Conservation (phyloP, 768 basidiomycete genomes). For the Amanita molliuscula region DNA sequence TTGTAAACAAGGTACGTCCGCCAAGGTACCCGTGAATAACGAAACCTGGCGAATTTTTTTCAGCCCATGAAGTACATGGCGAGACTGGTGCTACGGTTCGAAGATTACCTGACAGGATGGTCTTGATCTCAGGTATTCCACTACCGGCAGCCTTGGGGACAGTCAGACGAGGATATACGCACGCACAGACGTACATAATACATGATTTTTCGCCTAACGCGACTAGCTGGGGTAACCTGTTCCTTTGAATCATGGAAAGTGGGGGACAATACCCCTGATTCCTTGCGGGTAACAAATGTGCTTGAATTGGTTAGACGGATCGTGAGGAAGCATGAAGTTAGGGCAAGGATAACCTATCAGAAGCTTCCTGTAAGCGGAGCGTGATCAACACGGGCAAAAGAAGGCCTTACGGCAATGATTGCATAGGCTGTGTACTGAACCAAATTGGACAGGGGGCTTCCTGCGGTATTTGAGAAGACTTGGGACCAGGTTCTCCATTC, state of each 20-base stretch:
- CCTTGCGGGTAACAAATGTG: slow-evolving; percentile 81
- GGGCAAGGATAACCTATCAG: slow-evolving; percentile 59
- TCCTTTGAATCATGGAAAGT: slow-evolving; percentile 22
- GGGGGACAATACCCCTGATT: slow-evolving; percentile 60
- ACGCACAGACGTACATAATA: slow-evolving; percentile 61
- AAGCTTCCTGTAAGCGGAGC: background rate
- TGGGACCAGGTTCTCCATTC: slow-evolving; percentile 75
- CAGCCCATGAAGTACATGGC: slow-evolving; percentile 1
- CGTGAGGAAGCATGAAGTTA: slow-evolving; percentile 69
- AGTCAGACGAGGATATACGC: slow-evolving; percentile 3
- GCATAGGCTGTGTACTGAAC: slow-evolving; percentile 65
- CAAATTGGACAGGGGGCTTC: slow-evolving; percentile 27
- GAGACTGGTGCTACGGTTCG: background rate
- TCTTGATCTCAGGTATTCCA: slow-evolving; percentile 96
- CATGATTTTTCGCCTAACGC: slow-evolving; percentile 53
- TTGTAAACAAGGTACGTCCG: slow-evolving; percentile 79
- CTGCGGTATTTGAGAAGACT: slow-evolving; percentile 26
- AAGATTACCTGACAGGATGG: slow-evolving; percentile 67
- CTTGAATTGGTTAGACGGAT: slow-evolving; percentile 82
- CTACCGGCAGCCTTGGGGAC: slow-evolving; percentile 73
- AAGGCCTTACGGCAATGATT: slow-evolving; percentile 58
- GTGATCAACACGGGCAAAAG: background rate
- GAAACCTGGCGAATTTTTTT: slow-evolving; percentile 47
- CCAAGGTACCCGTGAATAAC: slow-evolving; percentile 98
- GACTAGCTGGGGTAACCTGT: slow-evolving; percentile 11